These are phyloP conservation scores for Arachis hypogaea DNA, from an alignment of 306 rosid species.

Conservation along the genomic window DNA sequence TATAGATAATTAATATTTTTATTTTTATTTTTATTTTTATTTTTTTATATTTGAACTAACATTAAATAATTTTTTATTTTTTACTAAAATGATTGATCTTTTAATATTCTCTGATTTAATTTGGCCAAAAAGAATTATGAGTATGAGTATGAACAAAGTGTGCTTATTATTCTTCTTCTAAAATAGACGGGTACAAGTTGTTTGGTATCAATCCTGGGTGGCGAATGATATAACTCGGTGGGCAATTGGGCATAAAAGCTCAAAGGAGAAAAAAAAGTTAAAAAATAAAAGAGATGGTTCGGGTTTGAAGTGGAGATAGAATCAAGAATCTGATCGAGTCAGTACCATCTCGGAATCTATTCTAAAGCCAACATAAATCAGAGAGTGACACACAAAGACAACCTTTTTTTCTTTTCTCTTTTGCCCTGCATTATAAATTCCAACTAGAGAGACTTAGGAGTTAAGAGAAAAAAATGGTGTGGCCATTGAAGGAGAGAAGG, in stretches of 20 bases:
- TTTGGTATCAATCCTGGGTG: conserved; percentile 38
- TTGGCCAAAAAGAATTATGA: too few relatives aligned
- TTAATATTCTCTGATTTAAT: too few relatives aligned
- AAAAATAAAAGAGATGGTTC: not conserved
- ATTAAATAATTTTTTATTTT: too few relatives aligned
- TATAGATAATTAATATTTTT: too few relatives aligned
- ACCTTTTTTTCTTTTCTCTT: not conserved
- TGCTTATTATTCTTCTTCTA: not conserved
- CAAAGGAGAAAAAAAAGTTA: not conserved
- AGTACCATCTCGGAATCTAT: conserved; percentile 18
- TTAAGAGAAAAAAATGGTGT: conserved; percentile 48
- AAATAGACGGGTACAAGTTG: not conserved
- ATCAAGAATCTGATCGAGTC: conserved; percentile 4
- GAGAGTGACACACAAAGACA: not conserved
- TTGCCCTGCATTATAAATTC: conserved; percentile 25
- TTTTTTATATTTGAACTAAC: too few relatives aligned
- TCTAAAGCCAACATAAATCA: conserved; percentile 32
- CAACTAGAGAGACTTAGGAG: not conserved
- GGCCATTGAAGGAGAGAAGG: conserved; percentile 59
- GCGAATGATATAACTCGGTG: not conserved
- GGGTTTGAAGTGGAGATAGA: conserved; percentile 16
- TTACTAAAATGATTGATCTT: too few relatives aligned
- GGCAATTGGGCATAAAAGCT: conserved; percentile 27
- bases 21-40: too few relatives aligned
- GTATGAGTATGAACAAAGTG: not conserved